Evolutionary conservation across 495 filamentous ascomycete genomes (phyloP).

Genomic region (Achaetomiella virescens): DNA sequence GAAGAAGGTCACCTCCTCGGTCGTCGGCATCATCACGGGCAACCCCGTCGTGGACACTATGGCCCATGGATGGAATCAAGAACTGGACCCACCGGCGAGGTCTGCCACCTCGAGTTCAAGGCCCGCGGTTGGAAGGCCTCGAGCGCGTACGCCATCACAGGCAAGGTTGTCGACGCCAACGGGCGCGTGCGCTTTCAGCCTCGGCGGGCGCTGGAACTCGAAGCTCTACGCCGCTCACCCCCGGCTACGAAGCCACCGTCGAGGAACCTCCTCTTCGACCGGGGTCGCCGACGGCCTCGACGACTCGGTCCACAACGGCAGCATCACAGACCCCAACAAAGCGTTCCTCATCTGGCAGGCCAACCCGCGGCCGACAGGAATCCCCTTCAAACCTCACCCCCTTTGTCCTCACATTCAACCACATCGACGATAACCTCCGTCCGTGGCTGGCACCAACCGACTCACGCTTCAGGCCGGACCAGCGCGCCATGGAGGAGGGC

Average conservation of each 20-base stretch:
- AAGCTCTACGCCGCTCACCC: slow-evolving; percentile 88
- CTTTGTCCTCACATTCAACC: slow-evolving; percentile 91
- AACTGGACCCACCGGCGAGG: slow-evolving; percentile 93
- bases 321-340: slow-evolving; percentile 50
- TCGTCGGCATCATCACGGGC: slow-evolving; percentile 95
- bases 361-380: slow-evolving; percentile 68
- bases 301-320: slow-evolving; percentile 34
- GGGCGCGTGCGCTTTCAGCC: slow-evolving; percentile 75
- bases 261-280: slow-evolving; percentile 35
- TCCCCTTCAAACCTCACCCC: slow-evolving; percentile 97
- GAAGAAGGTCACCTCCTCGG: slow-evolving; percentile 98
- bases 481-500: slow-evolving; percentile 98
- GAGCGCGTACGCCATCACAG: slow-evolving; percentile 78
- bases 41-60: slow-evolving; percentile 95
- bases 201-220: slow-evolving; percentile 95
- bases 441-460: slow-evolving; percentile 83
- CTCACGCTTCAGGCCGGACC: slow-evolving; percentile 82
- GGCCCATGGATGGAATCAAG: slow-evolving; percentile 96
- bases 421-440: slow-evolving; percentile 66
- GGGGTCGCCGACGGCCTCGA: slow-evolving; percentile 52
- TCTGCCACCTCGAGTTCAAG: slow-evolving; percentile 90
- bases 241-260: slow-evolving; percentile 72
- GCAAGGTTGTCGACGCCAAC: slow-evolving; percentile 69
- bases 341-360: slow-evolving; percentile 92
- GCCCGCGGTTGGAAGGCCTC: slow-evolving; percentile 89